phyloP scores from a whole-genome alignment of 2,329 filamentous ascomycete genomes.

The Basipetospora chlamydospora region DNA sequence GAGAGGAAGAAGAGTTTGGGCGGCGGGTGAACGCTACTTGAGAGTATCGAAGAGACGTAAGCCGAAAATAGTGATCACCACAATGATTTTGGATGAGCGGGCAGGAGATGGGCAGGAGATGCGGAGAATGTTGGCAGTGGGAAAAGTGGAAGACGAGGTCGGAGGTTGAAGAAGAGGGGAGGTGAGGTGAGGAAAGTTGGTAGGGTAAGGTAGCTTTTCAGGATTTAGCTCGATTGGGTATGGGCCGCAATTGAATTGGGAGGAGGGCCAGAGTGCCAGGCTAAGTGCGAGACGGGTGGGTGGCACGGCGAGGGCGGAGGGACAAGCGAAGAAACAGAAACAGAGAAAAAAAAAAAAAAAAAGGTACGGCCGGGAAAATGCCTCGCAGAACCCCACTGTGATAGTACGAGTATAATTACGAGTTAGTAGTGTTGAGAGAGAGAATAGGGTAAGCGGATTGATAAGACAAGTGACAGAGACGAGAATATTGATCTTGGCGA shows the following conservation, averaged over 20 bases:
- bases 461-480: no score
- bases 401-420: not conserved
- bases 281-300: no score
- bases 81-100: not conserved
- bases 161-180: not conserved
- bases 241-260: no score
- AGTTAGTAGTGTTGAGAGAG: not conserved
- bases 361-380: conserved; percentile 1
- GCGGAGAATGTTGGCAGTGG: no score
- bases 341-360: not conserved
- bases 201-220: not conserved
- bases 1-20: not conserved
- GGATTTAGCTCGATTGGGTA: no score
- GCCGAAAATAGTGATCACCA: no score
- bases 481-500: no score
- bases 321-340: not conserved
- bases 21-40: not conserved
- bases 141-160: not conserved
- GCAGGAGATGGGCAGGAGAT: not conserved
- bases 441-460: no score
- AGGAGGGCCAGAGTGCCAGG: no score
- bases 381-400: not conserved
- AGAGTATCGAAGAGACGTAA: not conserved
- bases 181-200: not conserved
- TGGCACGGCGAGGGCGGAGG: not conserved